Percentiles rank a stretch among this genome's conserved stretches.
These are phyloP conservation scores for Fusarium sp. DNA, from an alignment of 2,329 filamentous ascomycete species.

Conservation along the genomic window DNA sequence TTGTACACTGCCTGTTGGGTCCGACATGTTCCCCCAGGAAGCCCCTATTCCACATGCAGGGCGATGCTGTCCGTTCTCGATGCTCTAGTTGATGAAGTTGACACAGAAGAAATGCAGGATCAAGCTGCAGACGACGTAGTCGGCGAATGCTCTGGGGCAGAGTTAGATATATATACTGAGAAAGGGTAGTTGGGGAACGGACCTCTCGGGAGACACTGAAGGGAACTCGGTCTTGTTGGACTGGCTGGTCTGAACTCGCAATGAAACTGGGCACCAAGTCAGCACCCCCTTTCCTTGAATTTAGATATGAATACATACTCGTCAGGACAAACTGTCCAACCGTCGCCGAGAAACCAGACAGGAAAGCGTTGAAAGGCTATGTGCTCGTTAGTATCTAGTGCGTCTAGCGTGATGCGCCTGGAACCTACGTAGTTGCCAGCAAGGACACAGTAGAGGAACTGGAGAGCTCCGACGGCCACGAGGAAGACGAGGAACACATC, in stretches of 20 bases:
- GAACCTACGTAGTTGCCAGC: slow-evolving; percentile 89
- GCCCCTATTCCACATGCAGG: slow-evolving; percentile 4
- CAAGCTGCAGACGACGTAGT: slow-evolving; percentile 92
- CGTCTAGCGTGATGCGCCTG: no score
- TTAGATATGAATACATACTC: slow-evolving; percentile 59
- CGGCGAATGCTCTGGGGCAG: slow-evolving; percentile 82
- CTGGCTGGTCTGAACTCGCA: slow-evolving; percentile 91
- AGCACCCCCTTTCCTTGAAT: slow-evolving; percentile 8
- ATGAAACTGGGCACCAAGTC: slow-evolving; percentile 58
- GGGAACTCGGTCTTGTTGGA: slow-evolving; percentile 81
- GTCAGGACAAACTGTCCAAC: slow-evolving; percentile 98
- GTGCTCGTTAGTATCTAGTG: slow-evolving; percentile 31
- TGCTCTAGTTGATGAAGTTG: slow-evolving; percentile 93
- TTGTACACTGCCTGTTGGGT: slow-evolving; percentile 32
- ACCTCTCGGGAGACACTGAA: slow-evolving; percentile 81
- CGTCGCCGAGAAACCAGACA: slow-evolving; percentile 91
- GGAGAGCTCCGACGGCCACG: slow-evolving; percentile 82
- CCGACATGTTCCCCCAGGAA: slow-evolving; percentile 17
- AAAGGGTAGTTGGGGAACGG: not conserved
- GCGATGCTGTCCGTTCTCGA: not conserved
- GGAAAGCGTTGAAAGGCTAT: slow-evolving; percentile 98
- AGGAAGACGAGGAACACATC: slow-evolving; percentile 92
- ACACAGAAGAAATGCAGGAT: slow-evolving; percentile 99
- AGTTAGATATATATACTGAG: slow-evolving; percentile 23
- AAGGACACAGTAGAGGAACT: slow-evolving; percentile 91